Evolutionary conservation across 148 eudicot species (phyloP), one percentile per base, ranked within the genome.

Genomic region (Diospyros lotus): DNA sequence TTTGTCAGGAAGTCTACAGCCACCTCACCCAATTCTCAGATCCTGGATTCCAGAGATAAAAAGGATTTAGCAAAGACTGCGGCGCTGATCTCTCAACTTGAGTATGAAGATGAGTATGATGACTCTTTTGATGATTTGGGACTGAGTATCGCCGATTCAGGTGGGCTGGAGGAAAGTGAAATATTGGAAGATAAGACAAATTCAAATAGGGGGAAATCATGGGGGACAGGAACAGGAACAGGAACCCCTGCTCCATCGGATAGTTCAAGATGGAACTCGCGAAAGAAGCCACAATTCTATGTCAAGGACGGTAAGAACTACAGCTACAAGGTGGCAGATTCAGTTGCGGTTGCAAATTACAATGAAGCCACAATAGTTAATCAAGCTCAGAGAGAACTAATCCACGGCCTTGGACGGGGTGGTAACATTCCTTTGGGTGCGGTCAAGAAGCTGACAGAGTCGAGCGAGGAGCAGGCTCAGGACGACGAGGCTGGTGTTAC

Each of bases 71-170:
- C 82, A 54, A 95, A 87, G 80, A 90, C 90, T 6, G 76, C 87
- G 11, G 96, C 88, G 14, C 80, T 95, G 54, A 51, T 75, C 44
- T 89, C 92, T 39, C 97, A 89, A 68, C 89, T 87, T 2, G 98
- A 90, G 79, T 95, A 95, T 69, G 98, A 95, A 76, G 98, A 92
- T 39, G 98, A 95, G 82, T 95, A 95, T 50, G 97, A 95, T 66
- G 98, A 95, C 78, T 95, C 98, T 40, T 95, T 95, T 60, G 98
- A 95, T 84, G 98, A 95, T 74, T 74, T 95, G 14, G 98, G 98
- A 18, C 72, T 92, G 78, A 82, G 90, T 7, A 85, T 90, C 14
- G 83, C 87, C 64, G 98, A 94, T 81, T 86, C 98, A 3, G 90
- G 28, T 28, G 28, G 93, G 54, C 75, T 83, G 2, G 98, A 90